Evolutionary conservation across 2,329 filamentous ascomycete species (phyloP).

Genomic region (Dactylellina drechsleri): DNA sequence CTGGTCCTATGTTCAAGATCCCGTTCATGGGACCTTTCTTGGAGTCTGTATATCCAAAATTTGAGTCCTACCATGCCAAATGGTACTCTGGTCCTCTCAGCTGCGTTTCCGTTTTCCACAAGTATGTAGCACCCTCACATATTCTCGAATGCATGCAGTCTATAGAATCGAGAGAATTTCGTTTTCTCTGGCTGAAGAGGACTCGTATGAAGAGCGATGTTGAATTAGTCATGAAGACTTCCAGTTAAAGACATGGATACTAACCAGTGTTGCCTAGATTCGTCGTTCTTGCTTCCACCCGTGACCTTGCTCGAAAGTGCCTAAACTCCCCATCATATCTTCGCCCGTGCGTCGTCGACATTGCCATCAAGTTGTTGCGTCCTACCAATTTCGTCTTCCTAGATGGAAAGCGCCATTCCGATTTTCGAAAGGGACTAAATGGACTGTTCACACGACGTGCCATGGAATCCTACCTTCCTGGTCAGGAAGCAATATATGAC

Average conservation of each 20-base stretch:
- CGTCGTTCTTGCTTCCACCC: slow-evolving; percentile 93
- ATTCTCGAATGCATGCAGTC: background rate
- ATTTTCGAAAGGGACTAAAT: slow-evolving; percentile 97
- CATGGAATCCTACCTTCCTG: slow-evolving; percentile 86
- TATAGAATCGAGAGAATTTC: slow-evolving; percentile 8
- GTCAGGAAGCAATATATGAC: slow-evolving; percentile 91
- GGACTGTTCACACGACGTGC: slow-evolving; percentile 91
- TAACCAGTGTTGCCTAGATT: slow-evolving; percentile 70
- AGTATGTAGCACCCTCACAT: slow-evolving; percentile 68
- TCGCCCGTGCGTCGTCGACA: slow-evolving; percentile 96
- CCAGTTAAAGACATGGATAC: slow-evolving; percentile 5
- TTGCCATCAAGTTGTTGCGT: slow-evolving; percentile 90
- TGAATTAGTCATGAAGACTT: background rate
- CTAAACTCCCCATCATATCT: slow-evolving; percentile 93
- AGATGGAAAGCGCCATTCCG: slow-evolving; percentile 92
- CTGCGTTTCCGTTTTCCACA: slow-evolving; percentile 99
- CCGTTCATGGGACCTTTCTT: slow-evolving; percentile 97
- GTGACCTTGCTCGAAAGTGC: slow-evolving; percentile 94
- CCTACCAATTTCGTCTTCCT: slow-evolving; percentile 96
- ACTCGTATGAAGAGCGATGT: too few relatives aligned
- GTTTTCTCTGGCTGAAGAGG: background rate
- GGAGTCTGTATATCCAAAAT: slow-evolving; percentile 89
- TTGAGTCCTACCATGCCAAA: slow-evolving; percentile 88
- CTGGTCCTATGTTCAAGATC: slow-evolving; percentile 77
- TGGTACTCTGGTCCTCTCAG: slow-evolving; percentile 91